Conservation (phyloP, 345 rosid species). For the Salix caprea region DNA sequence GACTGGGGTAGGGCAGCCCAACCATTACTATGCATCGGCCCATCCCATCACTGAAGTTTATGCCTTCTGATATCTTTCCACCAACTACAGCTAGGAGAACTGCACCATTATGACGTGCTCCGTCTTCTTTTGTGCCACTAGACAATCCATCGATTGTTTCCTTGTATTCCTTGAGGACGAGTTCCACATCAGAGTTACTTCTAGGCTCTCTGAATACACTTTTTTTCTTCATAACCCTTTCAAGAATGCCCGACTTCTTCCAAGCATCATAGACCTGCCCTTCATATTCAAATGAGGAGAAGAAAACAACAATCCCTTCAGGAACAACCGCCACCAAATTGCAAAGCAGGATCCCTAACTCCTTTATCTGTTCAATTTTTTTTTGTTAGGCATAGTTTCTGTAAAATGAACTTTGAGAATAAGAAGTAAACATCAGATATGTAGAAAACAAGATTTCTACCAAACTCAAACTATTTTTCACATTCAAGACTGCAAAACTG, state of each 20-base stretch:
- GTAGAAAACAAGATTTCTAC: background rate
- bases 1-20: conserved; percentile 91
- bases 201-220: conserved; percentile 83
- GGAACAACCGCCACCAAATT: conserved; percentile 77
- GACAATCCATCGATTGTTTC: conserved; percentile 47
- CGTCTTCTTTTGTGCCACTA: conserved; percentile 16
- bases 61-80: conserved; percentile 98
- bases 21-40: conserved; percentile 95
- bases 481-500: background rate
- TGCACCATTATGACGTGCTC: conserved; percentile 57
- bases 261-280: conserved; percentile 66
- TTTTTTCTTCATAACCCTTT: conserved; percentile 72
- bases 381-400: background rate
- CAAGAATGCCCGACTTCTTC: conserved; percentile 72
- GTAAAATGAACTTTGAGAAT: background rate
- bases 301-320: conserved; percentile 86
- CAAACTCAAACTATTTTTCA: background rate
- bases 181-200: conserved; percentile 56
- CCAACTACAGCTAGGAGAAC: conserved; percentile 85
- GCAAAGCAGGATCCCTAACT: conserved; percentile 80
- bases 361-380: conserved; percentile 57
- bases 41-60: conserved; percentile 95
- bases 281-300: conserved; percentile 90
- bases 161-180: conserved; percentile 74
- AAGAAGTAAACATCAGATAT: background rate